Conservation (phyloP, 2,329 filamentous ascomycete species). For the Apiospora sp. region DNA sequence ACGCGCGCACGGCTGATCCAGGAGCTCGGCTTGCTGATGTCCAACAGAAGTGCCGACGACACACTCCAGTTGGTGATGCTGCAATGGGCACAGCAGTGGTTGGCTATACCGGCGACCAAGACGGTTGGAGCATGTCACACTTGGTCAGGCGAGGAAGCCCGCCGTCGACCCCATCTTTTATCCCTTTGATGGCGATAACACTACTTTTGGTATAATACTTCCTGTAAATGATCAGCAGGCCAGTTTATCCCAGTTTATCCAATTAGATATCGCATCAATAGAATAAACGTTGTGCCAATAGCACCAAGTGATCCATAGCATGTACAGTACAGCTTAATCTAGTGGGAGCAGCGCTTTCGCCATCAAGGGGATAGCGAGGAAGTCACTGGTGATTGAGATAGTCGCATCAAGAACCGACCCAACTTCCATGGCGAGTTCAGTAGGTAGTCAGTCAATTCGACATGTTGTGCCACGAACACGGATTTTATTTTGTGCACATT, state of each 20-base stretch:
- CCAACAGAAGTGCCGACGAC: constrained; percentile 8
- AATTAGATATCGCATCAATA: no score
- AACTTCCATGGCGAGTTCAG: background rate
- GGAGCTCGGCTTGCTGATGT: background rate
- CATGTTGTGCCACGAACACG: background rate
- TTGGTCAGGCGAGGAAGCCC: background rate
- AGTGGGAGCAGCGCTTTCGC: no score
- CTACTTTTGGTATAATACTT: no score
- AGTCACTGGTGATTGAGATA: background rate
- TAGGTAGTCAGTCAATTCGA: background rate
- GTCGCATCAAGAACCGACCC: no score
- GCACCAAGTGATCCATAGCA: no score
- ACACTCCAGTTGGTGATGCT: background rate
- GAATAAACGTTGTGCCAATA: no score
- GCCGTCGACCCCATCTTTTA: no score
- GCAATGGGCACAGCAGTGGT: background rate
- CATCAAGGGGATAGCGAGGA: background rate
- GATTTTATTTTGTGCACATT: background rate
- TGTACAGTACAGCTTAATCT: no score
- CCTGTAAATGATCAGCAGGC: no score
- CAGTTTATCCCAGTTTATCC: no score
- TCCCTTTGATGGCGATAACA: no score
- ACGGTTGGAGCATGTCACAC: background rate
- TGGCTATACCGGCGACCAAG: background rate
- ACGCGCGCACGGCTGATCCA: constrained; percentile 15